Base-by-base conservation (phyloP, 495 filamentous ascomycete genomes). In the Penicillium robsamsonii region DNA sequence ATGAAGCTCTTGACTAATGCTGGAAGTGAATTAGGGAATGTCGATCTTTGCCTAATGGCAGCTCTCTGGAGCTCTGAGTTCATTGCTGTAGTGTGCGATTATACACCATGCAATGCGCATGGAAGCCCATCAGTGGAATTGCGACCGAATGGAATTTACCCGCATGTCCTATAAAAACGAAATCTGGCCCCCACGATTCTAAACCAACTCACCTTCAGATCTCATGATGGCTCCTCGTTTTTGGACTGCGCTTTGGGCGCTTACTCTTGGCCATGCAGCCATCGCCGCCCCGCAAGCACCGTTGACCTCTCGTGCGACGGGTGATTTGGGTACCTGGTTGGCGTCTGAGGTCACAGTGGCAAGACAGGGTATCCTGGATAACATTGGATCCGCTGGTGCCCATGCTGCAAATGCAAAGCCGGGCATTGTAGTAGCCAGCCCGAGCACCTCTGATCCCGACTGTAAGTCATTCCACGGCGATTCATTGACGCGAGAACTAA, bases 401-500 rank as follows among this genome's bases (percentile, higher is more conserved):
- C 67, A 75, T 64, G 75, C 75, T 13, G 50, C 55, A 8, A 75
- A 75, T 35, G 84, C 72, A 5, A 66, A 70, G 38, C 30, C 76
- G 1, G 86, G 86, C 13, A 72, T 81, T 17, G 80, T 88, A 15
- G 73, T 89, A 66, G 86, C 86, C 17, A 82, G 78, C 55, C 86
- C 86, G 2, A 82, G 78, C 61, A 84, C 72, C n/a, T 50, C 53
- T 7, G 68, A 74, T 40, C 86, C 86, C 2, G 75, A 87, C 63
- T 89, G 84, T 87, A 70, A 65, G 83, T 5, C n/a, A 17, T 17
- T 17, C 6, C 7, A 17, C 70, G 17, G 77, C 63, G 81, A 74
- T 17, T 7, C 3, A n/a, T 9, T 4, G 11, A 24, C 7, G 12
- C 17, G 3, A 79, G 56, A 60, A 68, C 65, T 54, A 29, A 55